Conservation (phyloP, 2,329 filamentous ascomycete genomes). For the Venturia carpophila region DNA sequence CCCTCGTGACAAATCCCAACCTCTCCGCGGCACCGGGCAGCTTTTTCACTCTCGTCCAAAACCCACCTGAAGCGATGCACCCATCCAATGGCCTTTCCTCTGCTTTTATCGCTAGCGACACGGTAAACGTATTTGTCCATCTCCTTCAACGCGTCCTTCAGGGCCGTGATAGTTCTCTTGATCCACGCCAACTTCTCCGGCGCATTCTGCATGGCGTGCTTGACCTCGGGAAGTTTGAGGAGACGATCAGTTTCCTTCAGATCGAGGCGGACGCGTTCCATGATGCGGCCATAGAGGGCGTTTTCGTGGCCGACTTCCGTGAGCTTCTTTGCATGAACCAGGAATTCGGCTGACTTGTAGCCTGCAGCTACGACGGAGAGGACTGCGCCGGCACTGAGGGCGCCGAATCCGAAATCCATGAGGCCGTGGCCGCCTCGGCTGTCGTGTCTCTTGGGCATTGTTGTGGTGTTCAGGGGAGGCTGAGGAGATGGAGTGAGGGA, state of each 20-base stretch:
- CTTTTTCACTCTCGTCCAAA: conserved; percentile 34
- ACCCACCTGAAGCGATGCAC: conserved; percentile 33
- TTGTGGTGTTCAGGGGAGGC: conserved; percentile 2
- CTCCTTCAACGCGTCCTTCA: conserved; percentile 31
- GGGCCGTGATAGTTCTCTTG: conserved; percentile 30
- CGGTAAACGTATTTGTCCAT: conserved; percentile 32
- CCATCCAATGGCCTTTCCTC: conserved; percentile 31
- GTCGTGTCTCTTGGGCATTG: conserved; percentile 10
- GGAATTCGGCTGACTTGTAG: conserved; percentile 34
- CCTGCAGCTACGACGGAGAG: conserved; percentile 30
- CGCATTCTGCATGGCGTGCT: conserved; percentile 32
- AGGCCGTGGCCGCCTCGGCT: conserved; percentile 1
- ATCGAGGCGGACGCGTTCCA: conserved; percentile 31
- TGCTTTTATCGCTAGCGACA: conserved; percentile 29
- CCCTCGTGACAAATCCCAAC: conserved; percentile 29
- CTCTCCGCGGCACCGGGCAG: conserved; percentile 32
- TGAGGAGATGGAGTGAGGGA: neutral
- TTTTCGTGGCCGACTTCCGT: conserved; percentile 32
- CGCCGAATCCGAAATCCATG: conserved; percentile 22
- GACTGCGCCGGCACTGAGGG: conserved; percentile 29
- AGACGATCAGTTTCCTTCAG: conserved; percentile 33
- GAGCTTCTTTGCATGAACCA: conserved; percentile 30
- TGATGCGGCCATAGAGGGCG: conserved; percentile 33
- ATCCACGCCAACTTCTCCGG: conserved; percentile 33
- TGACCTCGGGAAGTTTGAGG: conserved; percentile 31